phyloP scores from a whole-genome alignment of 2,329 filamentous ascomycete species.

The Cladosporium phlei region DNA sequence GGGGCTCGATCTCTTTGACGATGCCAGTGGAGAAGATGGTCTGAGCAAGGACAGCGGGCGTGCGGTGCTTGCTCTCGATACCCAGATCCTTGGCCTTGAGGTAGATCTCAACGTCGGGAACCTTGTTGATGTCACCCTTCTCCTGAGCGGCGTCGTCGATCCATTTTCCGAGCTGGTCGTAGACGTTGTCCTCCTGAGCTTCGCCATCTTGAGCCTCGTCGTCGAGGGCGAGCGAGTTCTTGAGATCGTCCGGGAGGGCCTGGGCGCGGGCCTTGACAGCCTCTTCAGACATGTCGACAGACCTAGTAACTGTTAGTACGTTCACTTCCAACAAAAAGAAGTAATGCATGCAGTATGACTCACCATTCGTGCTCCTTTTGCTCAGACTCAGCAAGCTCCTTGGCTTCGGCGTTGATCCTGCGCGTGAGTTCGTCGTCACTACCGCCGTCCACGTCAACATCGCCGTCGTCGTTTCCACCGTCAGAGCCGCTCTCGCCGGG shows the following conservation, averaged over 20 bases:
- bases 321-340: neutral
- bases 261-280: slow-evolving; percentile 92
- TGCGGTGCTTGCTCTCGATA: slow-evolving; percentile 91
- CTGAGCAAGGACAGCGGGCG: slow-evolving; percentile 84
- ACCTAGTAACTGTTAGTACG: slow-evolving; percentile 29
- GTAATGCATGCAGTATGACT: neutral
- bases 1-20: slow-evolving; percentile 76
- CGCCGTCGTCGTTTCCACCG: slow-evolving; percentile 61
- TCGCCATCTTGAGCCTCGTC: slow-evolving; percentile 78
- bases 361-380: slow-evolving; percentile 82
- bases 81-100: slow-evolving; percentile 95
- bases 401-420: slow-evolving; percentile 62
- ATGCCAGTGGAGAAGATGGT: slow-evolving; percentile 91
- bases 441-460: slow-evolving; percentile 62
- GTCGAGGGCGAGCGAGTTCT: slow-evolving; percentile 64
- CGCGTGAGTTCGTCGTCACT: slow-evolving; percentile 92
- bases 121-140: slow-evolving; percentile 66
- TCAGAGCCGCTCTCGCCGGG: slow-evolving; percentile 64
- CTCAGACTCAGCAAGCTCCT: slow-evolving; percentile 65
- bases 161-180: slow-evolving; percentile 92
- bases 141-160: slow-evolving; percentile 71
- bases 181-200: slow-evolving; percentile 71
- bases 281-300: slow-evolving; percentile 92
- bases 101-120: slow-evolving; percentile 88
- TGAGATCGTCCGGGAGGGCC: slow-evolving; percentile 88